Percentiles rank a stretch among this genome's conserved stretches.
Conservation (phyloP, 768 basidiomycete genomes). For the Termitomyces sp. region DNA sequence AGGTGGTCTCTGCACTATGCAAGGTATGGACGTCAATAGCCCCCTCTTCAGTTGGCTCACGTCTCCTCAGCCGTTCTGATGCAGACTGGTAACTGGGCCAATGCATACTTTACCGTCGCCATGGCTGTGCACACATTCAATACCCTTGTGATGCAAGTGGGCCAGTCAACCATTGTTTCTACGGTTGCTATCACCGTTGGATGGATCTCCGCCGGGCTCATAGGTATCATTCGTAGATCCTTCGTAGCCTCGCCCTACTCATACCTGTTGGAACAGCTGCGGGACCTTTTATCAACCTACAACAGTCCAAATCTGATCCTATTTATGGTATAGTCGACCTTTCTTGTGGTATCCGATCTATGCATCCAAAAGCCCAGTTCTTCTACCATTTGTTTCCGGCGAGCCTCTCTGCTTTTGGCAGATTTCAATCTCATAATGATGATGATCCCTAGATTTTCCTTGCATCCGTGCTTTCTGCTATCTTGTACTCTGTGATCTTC, state of each 20-base stretch:
- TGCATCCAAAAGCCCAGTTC: conserved; percentile 41
- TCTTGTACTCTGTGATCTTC: conserved; percentile 58
- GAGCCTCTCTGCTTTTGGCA: conserved; percentile 12
- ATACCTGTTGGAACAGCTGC: conserved; percentile 22
- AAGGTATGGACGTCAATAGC: conserved; percentile 41
- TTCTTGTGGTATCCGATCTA: conserved; percentile 47
- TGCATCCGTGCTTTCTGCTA: conserved; percentile 48
- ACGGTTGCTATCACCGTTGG: conserved; percentile 41
- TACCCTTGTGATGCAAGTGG: conserved; percentile 55
- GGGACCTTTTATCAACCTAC: conserved; percentile 29
- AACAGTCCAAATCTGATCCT: conserved; percentile 18
- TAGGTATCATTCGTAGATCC: conserved; percentile 37
- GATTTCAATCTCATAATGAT: conserved; percentile 1
- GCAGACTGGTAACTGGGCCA: conserved; percentile 60
- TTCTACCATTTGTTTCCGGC: conserved; percentile 64
- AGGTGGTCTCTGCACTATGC: conserved; percentile 51
- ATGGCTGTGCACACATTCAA: conserved; percentile 69
- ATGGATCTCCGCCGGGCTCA: conserved; percentile 46
- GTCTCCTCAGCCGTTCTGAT: conserved; percentile 43
- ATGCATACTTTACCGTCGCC: conserved; percentile 60
- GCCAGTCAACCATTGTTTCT: conserved; percentile 48
- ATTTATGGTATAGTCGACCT: conserved; percentile 52
- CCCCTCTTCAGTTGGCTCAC: neutral
- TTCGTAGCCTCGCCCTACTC: neutral
- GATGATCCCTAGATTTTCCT: conserved; percentile 47